Conservation (phyloP, 2,329 filamentous ascomycete genomes). For the Claviceps maximensis region DNA sequence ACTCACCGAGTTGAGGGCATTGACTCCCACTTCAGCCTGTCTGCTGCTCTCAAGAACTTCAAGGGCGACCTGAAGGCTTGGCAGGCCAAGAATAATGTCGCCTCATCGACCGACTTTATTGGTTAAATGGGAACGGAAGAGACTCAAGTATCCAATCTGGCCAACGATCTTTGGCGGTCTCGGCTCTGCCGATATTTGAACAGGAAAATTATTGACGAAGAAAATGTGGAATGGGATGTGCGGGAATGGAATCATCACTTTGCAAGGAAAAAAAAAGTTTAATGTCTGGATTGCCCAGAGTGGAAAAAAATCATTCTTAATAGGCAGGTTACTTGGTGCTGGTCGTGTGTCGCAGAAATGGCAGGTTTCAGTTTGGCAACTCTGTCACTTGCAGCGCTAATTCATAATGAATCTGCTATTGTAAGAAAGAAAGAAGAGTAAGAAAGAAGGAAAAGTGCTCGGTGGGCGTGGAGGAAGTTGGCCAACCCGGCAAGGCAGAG, state of each 20-base stretch:
- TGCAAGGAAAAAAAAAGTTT: background rate
- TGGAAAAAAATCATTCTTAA: background rate
- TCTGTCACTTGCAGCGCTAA: background rate
- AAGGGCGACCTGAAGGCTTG: slow-evolving; percentile 21
- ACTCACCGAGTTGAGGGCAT: slow-evolving; percentile 75
- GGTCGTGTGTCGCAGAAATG: background rate
- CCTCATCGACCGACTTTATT: slow-evolving; percentile 18
- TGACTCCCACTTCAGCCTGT: slow-evolving; percentile 53
- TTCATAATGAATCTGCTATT: too few relatives aligned
- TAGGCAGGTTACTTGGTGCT: background rate
- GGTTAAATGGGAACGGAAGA: slow-evolving; percentile 7
- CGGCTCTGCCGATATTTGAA: background rate
- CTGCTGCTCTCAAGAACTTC: slow-evolving; percentile 39
- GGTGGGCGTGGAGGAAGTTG: too few relatives aligned
- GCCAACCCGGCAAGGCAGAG: too few relatives aligned
- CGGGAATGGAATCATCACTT: background rate
- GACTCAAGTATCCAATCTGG: background rate
- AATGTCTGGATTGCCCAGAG: background rate
- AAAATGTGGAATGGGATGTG: background rate
- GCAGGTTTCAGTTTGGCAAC: background rate
- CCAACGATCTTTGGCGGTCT: background rate
- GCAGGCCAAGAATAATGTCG: slow-evolving; percentile 24
- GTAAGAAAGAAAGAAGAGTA: too few relatives aligned
- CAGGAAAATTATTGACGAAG: background rate
- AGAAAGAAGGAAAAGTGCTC: too few relatives aligned